Percentiles rank a stretch among this genome's conserved stretches.
Conservation (phyloP, 2,329 filamentous ascomycete species). For the Calonectria henricotiae region DNA sequence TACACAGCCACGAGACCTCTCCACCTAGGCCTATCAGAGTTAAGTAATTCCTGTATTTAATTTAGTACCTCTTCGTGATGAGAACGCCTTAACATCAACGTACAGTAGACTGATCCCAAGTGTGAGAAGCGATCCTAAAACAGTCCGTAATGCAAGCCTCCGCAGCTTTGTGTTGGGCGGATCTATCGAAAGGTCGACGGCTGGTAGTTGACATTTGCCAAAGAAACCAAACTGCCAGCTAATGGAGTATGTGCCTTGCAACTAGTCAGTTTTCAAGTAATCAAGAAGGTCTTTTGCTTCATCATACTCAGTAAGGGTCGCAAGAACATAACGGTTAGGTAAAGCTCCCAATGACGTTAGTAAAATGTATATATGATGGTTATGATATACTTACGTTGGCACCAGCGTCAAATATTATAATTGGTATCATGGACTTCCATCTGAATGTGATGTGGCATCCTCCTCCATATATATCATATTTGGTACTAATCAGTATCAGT, state of each 20-base stretch:
- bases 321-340: neutral
- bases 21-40: slow-evolving; percentile 1
- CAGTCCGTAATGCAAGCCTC: neutral
- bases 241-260: neutral
- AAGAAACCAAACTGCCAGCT: neutral
- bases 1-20: slow-evolving; percentile 2
- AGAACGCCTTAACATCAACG: neutral
- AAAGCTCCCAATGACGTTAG: neutral
- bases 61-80: neutral
- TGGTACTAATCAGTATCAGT: neutral
- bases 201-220: neutral
- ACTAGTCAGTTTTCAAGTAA: neutral
- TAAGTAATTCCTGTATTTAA: neutral
- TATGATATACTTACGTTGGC: neutral
- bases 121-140: slow-evolving; percentile 5
- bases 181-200: neutral
- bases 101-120: slow-evolving; percentile 3
- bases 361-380: neutral
- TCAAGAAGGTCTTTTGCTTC: no score
- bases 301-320: neutral
- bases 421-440: slow-evolving; percentile 15
- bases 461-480: neutral
- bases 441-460: slow-evolving; percentile 4
- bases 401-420: slow-evolving; percentile 6
- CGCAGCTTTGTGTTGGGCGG: neutral